These are phyloP conservation scores for Boechera retrofracta DNA, from an alignment of 345 rosid species.

Conservation along the genomic window DNA sequence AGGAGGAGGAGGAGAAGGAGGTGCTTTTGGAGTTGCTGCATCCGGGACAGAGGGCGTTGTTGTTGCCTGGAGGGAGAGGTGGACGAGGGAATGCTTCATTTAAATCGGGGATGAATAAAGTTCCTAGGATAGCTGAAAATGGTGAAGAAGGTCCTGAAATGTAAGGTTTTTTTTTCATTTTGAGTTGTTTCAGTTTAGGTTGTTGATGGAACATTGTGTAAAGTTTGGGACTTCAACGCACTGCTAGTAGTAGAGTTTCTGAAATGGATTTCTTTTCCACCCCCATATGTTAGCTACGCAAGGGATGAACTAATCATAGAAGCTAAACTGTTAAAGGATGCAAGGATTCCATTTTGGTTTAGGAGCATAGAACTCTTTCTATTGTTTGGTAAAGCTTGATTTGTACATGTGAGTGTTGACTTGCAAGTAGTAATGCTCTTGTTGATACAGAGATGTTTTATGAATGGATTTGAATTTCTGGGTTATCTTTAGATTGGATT, in stretches of 20 bases:
- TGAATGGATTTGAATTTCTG: not conserved
- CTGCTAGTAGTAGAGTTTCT: not conserved
- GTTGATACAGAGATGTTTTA: not conserved
- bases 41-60: conserved; percentile 80
- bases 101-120: conserved; percentile 80
- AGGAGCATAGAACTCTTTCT: conserved; percentile 16
- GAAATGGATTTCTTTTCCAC: not conserved
- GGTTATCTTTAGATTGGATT: not conserved
- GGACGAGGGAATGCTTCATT: conserved; percentile 96
- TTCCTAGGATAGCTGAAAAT: conserved; percentile 90
- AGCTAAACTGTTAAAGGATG: not conserved
- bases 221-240: conserved; percentile 25
- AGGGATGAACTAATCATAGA: conserved; percentile 23
- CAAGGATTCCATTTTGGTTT: not conserved
- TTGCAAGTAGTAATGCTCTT: not conserved
- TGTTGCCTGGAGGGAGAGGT: conserved; percentile 93
- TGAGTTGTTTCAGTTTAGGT: conserved; percentile 3
- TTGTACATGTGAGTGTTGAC: conserved; percentile 2
- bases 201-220: conserved; percentile 15
- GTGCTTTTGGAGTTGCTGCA: conserved; percentile 81
- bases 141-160: conserved; percentile 97
- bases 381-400: not conserved
- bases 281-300: conserved; percentile 1
- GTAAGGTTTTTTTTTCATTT: conserved; percentile 58
- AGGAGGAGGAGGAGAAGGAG: conserved; percentile 67